Evolutionary conservation across 768 basidiomycete genomes (phyloP), one percentile per base, ranked within the genome.

Genomic region (Termitomyces sp.): DNA sequence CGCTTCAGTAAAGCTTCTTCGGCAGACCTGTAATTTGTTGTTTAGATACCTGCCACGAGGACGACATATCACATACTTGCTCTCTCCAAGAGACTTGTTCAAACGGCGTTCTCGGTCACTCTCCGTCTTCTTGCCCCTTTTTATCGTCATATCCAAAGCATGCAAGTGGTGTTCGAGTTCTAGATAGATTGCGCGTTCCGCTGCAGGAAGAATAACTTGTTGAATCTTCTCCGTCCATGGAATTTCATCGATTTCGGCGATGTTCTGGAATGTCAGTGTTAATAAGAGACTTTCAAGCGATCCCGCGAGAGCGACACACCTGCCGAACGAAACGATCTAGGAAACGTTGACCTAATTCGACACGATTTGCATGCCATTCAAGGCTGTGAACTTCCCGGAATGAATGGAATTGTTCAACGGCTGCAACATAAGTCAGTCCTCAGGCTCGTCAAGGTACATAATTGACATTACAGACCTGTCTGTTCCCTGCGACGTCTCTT

Each of bases 211-310:
- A 44, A 81, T 72, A 26, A 96, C 83, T 28, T 77, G 75, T 62
- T 86, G 78, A 29, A 86, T 72, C 56, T 88, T 76, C 58, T 79
- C 81, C 0, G 80, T 80, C 73, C 86, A 92, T 1, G 90, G 89
- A 56, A 98, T 98, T 72, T 98, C 95, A 59, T 94, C 94, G 56
- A 97, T 98, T 73, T 98, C 95, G 9, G 95, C 94, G 51, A 95
- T 86, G 66, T 97, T 97, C 88, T 97, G 64, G 57, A 62, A 31
- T 18, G 13, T 28, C 24, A 20, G 24, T 24, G 18, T 57, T 33
- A 49, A 12, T 22, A 24, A 37, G 26, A 9, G 28, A 60, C 33
- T 39, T n/a, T 60, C 52, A 64, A 65, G 45, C 33, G 31, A 41
- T 42, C 48, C 18, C 26, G 6, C 37, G 5, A 48, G 37, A 12